phyloP scores from a whole-genome alignment of 768 basidiomycete genomes.

The Macrolepiota albuminosa region DNA sequence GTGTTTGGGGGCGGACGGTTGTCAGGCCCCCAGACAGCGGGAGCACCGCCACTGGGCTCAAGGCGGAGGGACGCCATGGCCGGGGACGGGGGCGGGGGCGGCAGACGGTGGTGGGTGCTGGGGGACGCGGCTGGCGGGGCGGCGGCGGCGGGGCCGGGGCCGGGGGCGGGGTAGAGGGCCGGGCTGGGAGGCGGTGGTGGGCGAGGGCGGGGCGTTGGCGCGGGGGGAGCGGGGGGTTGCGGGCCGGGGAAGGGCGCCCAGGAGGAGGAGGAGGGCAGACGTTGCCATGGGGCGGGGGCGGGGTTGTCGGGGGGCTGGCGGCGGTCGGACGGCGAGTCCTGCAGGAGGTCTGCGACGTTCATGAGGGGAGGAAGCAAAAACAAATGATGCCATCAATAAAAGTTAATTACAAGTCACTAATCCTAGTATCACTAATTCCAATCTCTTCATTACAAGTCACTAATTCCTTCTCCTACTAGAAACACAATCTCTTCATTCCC shows the following conservation, averaged over 20 bases:
- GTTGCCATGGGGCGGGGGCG: constrained; percentile 18
- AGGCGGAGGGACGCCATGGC: constrained; percentile 23
- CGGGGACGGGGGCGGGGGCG: constrained; percentile 22
- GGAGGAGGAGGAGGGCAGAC: constrained; percentile 11
- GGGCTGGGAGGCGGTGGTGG: not conserved
- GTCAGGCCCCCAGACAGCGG: constrained; percentile 3
- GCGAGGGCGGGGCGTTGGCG: not conserved
- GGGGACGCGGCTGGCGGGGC: not conserved
- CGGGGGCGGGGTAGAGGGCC: not conserved
- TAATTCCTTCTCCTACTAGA: constrained; percentile 22
- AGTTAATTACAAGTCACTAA: too few relatives aligned
- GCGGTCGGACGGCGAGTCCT: constrained; percentile 62
- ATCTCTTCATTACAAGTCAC: constrained; percentile 35
- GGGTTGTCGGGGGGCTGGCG: constrained; percentile 9
- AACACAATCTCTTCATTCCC: constrained; percentile 65
- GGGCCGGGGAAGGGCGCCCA: constrained; percentile 3
- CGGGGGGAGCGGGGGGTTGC: not conserved
- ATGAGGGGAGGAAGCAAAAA: constrained; percentile 26
- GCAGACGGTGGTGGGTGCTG: constrained; percentile 7
- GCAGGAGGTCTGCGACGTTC: constrained; percentile 68
- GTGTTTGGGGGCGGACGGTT: not conserved
- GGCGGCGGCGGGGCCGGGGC: not conserved
- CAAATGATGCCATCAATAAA: constrained; percentile 28
- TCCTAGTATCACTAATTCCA: constrained; percentile 6
- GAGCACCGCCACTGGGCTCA: not conserved